Conservation (phyloP, 2,329 filamentous ascomycete species). For the Akanthomyces dipterigenus region DNA sequence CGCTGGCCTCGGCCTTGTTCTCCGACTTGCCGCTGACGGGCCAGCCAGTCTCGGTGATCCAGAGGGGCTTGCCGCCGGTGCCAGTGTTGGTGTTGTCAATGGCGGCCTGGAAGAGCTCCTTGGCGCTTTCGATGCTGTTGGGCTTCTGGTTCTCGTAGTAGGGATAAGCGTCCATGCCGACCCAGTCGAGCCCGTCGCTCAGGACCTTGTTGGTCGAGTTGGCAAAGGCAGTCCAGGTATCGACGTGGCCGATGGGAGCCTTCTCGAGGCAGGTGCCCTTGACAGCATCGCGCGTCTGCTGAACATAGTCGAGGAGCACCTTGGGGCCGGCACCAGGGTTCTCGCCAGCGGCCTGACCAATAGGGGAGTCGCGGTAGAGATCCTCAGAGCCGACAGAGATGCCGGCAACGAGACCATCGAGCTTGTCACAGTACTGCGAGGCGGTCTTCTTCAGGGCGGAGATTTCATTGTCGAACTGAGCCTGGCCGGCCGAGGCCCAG, state of each 20-base stretch:
- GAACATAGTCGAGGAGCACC: constrained; percentile 62
- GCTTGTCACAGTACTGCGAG: constrained; percentile 56
- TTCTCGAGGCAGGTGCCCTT: constrained; percentile 51
- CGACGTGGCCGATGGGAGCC: constrained; percentile 71
- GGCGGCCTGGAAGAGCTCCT: constrained; percentile 61
- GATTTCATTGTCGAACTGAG: constrained; percentile 64
- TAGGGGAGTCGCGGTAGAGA: constrained; percentile 71
- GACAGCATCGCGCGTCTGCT: constrained; percentile 57
- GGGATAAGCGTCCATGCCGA: constrained; percentile 80
- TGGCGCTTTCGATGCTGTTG: constrained; percentile 60
- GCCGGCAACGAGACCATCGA: constrained; percentile 64
- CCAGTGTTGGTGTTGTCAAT: constrained; percentile 52
- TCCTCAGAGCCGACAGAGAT: constrained; percentile 87
- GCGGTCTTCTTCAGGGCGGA: constrained; percentile 65
- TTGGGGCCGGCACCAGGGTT: constrained; percentile 57
- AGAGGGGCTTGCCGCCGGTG: constrained; percentile 63
- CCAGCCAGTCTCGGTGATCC: constrained; percentile 87
- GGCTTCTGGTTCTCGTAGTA: constrained; percentile 69
- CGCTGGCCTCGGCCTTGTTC: constrained; percentile 56
- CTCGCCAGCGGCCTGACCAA: constrained; percentile 55
- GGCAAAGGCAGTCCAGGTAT: constrained; percentile 78
- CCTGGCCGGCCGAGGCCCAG: constrained; percentile 67
- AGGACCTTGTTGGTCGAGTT: constrained; percentile 67
- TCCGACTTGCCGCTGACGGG: constrained; percentile 62
- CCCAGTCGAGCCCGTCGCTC: constrained; percentile 64